A percentile compares a stretch with the other conserved stretches of the same genome.
phyloP scores from a whole-genome alignment of 2,329 filamentous ascomycete species.

The Biscogniauxia sp. region DNA sequence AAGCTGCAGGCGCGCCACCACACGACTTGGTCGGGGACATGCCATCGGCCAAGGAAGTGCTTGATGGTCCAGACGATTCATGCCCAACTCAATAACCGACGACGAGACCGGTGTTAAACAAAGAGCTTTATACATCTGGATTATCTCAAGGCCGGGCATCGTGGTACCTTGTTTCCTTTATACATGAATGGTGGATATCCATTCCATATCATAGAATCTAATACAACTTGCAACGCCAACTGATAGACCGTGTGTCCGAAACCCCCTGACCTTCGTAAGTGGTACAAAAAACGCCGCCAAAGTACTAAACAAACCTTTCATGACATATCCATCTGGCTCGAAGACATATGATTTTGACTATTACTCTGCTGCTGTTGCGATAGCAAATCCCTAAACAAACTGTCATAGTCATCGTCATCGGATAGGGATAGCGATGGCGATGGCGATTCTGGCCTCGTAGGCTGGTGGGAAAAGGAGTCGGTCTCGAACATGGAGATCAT shows the following conservation, averaged over 20 bases:
- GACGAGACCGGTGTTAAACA: constrained; percentile 19
- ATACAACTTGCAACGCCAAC: constrained; percentile 22
- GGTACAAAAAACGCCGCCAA: constrained; percentile 7
- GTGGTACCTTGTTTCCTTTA: constrained; percentile 14
- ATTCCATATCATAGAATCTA: constrained; percentile 14
- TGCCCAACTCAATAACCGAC: constrained; percentile 57
- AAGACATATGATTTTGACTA: constrained; percentile 26
- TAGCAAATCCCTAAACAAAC: constrained; percentile 64
- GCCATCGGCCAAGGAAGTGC: constrained; percentile 73
- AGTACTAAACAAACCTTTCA: constrained; percentile 22
- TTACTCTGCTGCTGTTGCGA: constrained; percentile 43
- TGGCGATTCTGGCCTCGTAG: constrained; percentile 33
- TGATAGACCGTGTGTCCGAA: constrained; percentile 15
- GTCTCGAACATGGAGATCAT: constrained; percentile 49
- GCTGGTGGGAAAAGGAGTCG: constrained; percentile 13
- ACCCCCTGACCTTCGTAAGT: constrained; percentile 8
- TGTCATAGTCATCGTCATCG: constrained; percentile 61
- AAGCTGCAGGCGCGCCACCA: constrained; percentile 88
- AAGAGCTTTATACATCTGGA: constrained; percentile 25
- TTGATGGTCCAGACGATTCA: constrained; percentile 59
- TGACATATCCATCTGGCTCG: constrained; percentile 48
- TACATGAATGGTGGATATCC: constrained; percentile 19
- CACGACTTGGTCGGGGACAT: constrained; percentile 89
- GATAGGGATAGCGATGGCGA: constrained; percentile 30
- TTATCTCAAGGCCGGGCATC: constrained; percentile 6